Base-by-base conservation (phyloP, 2,329 filamentous ascomycete genomes). In the Cercospora sp. region DNA sequence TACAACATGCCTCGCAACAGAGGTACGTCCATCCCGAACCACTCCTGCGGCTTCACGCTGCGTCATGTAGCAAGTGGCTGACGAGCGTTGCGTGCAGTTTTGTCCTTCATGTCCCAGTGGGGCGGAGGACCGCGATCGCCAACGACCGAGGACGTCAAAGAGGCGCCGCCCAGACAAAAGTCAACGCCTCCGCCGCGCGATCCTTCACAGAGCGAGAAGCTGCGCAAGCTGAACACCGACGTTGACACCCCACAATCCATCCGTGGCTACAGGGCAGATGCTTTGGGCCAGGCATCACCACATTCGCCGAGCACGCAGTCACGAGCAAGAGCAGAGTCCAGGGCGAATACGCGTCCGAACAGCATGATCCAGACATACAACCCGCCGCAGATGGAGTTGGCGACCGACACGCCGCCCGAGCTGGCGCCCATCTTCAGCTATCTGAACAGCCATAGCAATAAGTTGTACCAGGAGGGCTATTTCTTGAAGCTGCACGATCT, bases 391-490 rank as follows among this genome's bases (percentile, higher is more conserved):
- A 93, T 97, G 90, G 92, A 97, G 76, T 86, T 95, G 71, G 88
- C 88, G 77, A 86, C 90, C 73, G 93, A 97, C 78, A 97, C 92
- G 32, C 89, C 95, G 70, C 93, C 95, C 43, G 95, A 99, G 84
- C 85, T 99, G 70, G 91, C 93, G 82, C 94, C 94, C 71, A 94
- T 98, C 76, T 98, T 98, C 81, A 92, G 88, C 69, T 95, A 93
- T 77, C 86, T 99, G 72, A 98, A 97, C 82, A 95, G 91, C 81
- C 95, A 99, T 80, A 90, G 89, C 67, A 97, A 97, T 81, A 98
- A 98, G 82, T 84, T 98, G 66, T 99, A 98, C 79, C 94, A 97
- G 74, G 95, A 99, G 82, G 95, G 95, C 43, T 99, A 98, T 78
- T 98, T 99, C 74, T 82, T 99, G 74, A 99, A 98, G 81, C 84